A percentile compares a stretch with the other conserved stretches of the same genome.
Evolutionary conservation across 495 filamentous ascomycete genomes (phyloP).

Genomic region (Neohortaea acidophila): DNA sequence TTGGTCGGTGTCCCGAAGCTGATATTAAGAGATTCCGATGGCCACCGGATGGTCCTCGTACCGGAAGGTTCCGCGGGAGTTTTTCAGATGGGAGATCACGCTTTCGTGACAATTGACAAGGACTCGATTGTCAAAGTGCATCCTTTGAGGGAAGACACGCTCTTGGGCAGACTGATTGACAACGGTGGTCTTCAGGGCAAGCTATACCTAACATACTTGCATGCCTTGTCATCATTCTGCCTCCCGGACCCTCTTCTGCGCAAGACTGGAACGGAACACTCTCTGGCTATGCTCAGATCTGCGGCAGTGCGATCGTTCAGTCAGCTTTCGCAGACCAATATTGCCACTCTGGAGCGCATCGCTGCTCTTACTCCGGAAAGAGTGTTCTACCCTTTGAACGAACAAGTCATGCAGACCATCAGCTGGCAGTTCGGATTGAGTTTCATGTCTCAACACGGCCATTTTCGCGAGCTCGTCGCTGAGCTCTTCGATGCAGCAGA

Average conservation of each 20-base stretch:
- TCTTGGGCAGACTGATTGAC: constrained; percentile 35
- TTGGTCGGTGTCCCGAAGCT: constrained; percentile 40
- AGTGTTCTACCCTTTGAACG: constrained; percentile 40
- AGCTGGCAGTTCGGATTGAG: constrained; percentile 32
- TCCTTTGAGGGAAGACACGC: constrained; percentile 33
- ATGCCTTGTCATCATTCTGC: constrained; percentile 42
- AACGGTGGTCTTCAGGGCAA: constrained; percentile 32
- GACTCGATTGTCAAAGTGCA: constrained; percentile 14
- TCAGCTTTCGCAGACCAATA: constrained; percentile 28
- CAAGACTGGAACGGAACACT: constrained; percentile 48
- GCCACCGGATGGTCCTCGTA: constrained; percentile 2
- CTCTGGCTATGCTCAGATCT: constrained; percentile 34
- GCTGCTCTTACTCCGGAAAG: constrained; percentile 37
- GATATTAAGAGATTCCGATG: constrained; percentile 19
- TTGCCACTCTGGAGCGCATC: constrained; percentile 30
- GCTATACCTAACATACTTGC: constrained; percentile 38
- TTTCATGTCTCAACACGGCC: constrained; percentile 36
- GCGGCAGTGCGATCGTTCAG: constrained; percentile 38
- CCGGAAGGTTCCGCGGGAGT: constrained; percentile 15
- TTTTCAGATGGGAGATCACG: background rate
- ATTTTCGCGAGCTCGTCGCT: constrained; percentile 29
- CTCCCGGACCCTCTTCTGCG: constrained; percentile 42
- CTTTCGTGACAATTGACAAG: background rate
- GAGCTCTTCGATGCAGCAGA: constrained; percentile 30
- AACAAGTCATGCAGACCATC: constrained; percentile 36